Evolutionary conservation across 148 eudicot genomes (phyloP), one percentile per base, ranked within the genome.

Genomic region (Hydrangea macrophylla): DNA sequence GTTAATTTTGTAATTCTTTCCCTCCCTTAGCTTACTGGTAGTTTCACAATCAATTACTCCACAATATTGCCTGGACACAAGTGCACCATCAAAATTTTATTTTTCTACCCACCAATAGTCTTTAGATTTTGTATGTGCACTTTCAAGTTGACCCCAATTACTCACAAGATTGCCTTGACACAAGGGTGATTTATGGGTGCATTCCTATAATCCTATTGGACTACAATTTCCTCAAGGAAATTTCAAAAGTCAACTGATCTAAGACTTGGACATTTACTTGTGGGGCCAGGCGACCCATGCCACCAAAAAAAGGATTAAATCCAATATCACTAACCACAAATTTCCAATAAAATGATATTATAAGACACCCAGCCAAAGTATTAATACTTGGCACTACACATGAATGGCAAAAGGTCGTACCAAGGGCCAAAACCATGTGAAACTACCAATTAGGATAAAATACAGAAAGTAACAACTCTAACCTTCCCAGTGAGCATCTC

Each of bases 401-500:
- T 42, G 15, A 42, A 42, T 42, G 15, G 13, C 50, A 0, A 42
- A 11, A 18, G 13, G 18, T 18, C 11, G 11, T 42, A 12, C 15
- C 50, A 15, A 42, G n/a, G 50, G 15, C 50, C 50, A 42, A 10
- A 2, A 42, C 50, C 17, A 12, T 10, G 50, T n/a, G n/a, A n/a
- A 11, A 42, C 2, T 3, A 40, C 44, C 57, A 42, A n/a, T 0
- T 13, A 62, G 26, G 26, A 25, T 28, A 7, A 55, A 8, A 50
- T 33, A 27, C 50, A 15, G 7, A 22, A 11, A 35, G 55, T 11
- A 26, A 31, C 9, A 35, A 37, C 22, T 23, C 72, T 75, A 48
- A 90, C 98, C 91, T 87, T 81, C 35, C 98, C 97, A 51, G 97
- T 87, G 45, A 92, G 88, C 97, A 92, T 89, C 86, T 92, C 97